Evolutionary conservation across 2,329 filamentous ascomycete species (phyloP).

Genomic region (Pseudocercospora pini-densiflorae): DNA sequence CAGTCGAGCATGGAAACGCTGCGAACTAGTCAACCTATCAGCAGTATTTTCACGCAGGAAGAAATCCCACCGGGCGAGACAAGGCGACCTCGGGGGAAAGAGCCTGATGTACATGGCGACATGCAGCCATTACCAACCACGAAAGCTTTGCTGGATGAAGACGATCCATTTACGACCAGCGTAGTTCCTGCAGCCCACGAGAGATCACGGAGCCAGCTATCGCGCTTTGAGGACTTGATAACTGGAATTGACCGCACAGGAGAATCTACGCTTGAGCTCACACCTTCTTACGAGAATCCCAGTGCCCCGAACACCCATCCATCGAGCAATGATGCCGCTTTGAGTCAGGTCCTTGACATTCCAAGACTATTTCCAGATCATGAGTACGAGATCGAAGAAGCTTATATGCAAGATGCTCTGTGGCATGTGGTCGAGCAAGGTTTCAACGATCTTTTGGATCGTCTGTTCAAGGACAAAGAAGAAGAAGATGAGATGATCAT

Average conservation of each 20-base stretch:
- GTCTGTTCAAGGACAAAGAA: constrained; percentile 81
- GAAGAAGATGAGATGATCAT: constrained; percentile 72
- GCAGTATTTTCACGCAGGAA: constrained; percentile 49
- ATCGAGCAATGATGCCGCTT: background rate
- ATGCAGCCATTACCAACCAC: constrained; percentile 43
- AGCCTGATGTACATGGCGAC: constrained; percentile 38
- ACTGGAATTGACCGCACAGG: background rate
- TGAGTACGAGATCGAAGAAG: constrained; percentile 19
- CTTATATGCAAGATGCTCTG: constrained; percentile 70
- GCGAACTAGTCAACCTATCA: constrained; percentile 51
- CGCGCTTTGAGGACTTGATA: constrained; percentile 22
- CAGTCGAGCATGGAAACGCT: constrained; percentile 48
- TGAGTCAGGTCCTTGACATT: constrained; percentile 3
- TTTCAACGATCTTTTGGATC: constrained; percentile 89
- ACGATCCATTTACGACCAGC: constrained; percentile 41
- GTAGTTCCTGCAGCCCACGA: constrained; percentile 20
- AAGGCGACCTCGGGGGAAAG: constrained; percentile 39
- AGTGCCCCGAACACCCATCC: constrained; percentile 22
- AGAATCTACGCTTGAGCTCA: background rate
- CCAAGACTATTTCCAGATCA: background rate
- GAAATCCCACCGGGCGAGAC: constrained; percentile 39
- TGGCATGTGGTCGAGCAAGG: constrained; percentile 92
- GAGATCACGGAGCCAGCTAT: constrained; percentile 26
- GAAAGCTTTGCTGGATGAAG: constrained; percentile 62
- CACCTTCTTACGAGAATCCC: background rate